Percentiles rank a stretch among this genome's conserved stretches.
Evolutionary conservation across 345 rosid species (phyloP).

Genomic region (Moricandia moricandioides): DNA sequence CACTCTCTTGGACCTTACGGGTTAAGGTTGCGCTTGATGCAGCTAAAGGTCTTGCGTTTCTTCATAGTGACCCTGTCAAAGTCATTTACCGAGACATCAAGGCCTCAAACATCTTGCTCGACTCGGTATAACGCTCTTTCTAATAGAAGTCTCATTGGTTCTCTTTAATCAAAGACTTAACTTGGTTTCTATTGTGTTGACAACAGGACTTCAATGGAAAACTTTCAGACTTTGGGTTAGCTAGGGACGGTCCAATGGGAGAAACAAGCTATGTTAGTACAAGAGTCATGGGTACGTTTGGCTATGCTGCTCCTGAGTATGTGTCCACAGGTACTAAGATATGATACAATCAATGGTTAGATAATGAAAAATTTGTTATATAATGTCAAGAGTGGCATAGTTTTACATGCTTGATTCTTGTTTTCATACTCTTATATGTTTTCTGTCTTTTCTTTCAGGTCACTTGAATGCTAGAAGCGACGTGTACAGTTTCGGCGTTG

Average conservation of each 20-base stretch:
- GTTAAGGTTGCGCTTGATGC: conserved; percentile 88
- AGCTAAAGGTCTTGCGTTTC: conserved; percentile 91
- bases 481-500: conserved; percentile 91
- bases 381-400: not conserved
- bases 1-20: conserved; percentile 84
- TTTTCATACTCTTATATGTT: not conserved
- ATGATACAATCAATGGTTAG: not conserved
- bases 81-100: conserved; percentile 92
- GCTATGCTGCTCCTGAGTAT: conserved; percentile 47
- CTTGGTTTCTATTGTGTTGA: not conserved
- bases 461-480: conserved; percentile 84
- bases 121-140: conserved; percentile 47
- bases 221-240: conserved; percentile 93
- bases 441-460: conserved; percentile 37
- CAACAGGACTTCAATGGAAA: conserved; percentile 67
- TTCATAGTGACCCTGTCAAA: conserved; percentile 75
- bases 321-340: conserved; percentile 58
- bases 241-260: conserved; percentile 90
- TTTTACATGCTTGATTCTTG: not conserved
- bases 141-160: not conserved
- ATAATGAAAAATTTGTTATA: not conserved
- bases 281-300: conserved; percentile 90
- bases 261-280: conserved; percentile 83
- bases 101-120: conserved; percentile 78
- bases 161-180: not conserved